Percentiles rank a stretch among this genome's conserved stretches.
phyloP scores from a whole-genome alignment of 2,329 filamentous ascomycete genomes.

The Trichophyton equinum region DNA sequence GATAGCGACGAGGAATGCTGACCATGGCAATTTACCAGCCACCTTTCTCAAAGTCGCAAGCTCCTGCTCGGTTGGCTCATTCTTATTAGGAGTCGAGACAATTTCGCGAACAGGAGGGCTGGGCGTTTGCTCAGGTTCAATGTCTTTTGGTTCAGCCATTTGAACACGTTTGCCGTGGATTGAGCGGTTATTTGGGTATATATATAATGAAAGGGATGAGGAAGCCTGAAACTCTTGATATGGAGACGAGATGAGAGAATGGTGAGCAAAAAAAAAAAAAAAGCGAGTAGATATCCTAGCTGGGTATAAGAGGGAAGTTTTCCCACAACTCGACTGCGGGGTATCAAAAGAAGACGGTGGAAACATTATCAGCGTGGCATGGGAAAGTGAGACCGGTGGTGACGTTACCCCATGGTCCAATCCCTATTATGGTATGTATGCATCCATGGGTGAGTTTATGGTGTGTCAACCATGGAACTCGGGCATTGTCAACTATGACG shows the following conservation, averaged over 20 bases:
- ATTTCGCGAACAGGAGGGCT: neutral
- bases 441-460: neutral
- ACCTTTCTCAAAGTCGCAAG: slow-evolving; percentile 39
- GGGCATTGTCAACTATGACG: neutral
- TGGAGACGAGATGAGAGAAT: neutral
- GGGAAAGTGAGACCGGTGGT: neutral
- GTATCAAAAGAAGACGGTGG: neutral
- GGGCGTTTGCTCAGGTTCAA: neutral
- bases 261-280: neutral
- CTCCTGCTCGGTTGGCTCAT: slow-evolving; percentile 39
- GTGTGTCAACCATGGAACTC: neutral
- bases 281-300: neutral
- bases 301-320: neutral
- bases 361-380: neutral
- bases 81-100: neutral
- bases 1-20: slow-evolving; percentile 44
- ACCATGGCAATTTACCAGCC: slow-evolving; percentile 43
- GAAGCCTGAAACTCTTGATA: neutral
- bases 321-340: neutral
- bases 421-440: neutral
- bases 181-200: neutral
- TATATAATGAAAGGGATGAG: neutral
- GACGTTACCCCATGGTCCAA: neutral
- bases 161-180: neutral
- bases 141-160: neutral